Evolutionary conservation across 2,329 filamentous ascomycete species (phyloP).

Genomic region (Dendryphion nanum): DNA sequence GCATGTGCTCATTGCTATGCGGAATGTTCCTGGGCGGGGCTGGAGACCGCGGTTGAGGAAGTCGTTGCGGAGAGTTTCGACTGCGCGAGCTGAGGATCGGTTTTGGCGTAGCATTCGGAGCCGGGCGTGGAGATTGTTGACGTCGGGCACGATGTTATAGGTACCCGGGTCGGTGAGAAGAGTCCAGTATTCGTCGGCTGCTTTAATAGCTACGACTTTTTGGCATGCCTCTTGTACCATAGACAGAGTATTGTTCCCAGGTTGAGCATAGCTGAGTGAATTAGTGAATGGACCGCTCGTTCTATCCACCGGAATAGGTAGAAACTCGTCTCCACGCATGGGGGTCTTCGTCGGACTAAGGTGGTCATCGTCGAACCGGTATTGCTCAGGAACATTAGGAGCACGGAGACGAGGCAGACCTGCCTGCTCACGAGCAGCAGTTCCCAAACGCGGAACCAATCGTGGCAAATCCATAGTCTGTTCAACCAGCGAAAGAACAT

Average conservation of each 20-base stretch:
- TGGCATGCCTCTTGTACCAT: conserved; percentile 66
- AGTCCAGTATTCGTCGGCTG: conserved; percentile 78
- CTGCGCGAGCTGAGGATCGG: conserved; percentile 63
- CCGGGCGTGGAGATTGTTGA: conserved; percentile 66
- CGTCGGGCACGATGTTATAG: conserved; percentile 67
- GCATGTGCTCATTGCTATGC: conserved; percentile 72
- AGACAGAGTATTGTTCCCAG: conserved; percentile 61
- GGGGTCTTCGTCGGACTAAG: conserved; percentile 18
- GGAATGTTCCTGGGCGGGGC: conserved; percentile 56
- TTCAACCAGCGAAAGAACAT: conserved; percentile 73
- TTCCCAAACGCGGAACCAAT: conserved; percentile 42
- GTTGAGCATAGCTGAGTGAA: conserved; percentile 42
- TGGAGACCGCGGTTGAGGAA: conserved; percentile 24
- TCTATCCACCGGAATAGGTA: conserved; percentile 19
- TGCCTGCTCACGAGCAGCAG: conserved; percentile 21
- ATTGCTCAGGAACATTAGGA: conserved; percentile 24
- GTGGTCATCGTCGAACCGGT: conserved; percentile 27
- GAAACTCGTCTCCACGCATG: conserved; percentile 31
- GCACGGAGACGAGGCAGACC: conserved; percentile 37
- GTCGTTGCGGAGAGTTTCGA: conserved; percentile 54
- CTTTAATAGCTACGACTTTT: conserved; percentile 57
- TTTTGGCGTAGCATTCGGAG: conserved; percentile 65
- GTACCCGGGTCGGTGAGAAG: conserved; percentile 57
- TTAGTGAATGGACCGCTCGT: conserved; percentile 25
- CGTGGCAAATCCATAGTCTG: conserved; percentile 77